Percentiles rank a stretch among this genome's conserved stretches.
These are phyloP conservation scores for Aureobasidium sp. DNA, from an alignment of 2,329 filamentous ascomycete species.

Conservation along the genomic window DNA sequence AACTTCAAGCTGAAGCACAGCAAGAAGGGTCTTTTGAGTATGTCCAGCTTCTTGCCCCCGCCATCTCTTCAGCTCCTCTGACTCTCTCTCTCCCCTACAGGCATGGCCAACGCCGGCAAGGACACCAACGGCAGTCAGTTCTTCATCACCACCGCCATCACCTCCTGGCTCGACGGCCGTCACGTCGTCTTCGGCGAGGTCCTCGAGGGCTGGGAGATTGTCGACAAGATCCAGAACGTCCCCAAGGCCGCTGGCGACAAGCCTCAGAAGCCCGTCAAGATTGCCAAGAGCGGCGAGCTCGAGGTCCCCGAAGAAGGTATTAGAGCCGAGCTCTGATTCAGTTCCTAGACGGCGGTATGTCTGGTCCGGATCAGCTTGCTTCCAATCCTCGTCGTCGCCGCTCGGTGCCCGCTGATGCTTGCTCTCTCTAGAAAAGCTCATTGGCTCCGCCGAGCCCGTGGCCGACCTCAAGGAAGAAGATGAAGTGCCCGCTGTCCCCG, in stretches of 20 bases:
- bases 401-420: constrained; percentile 16
- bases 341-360: constrained; percentile 25
- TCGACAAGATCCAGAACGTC: constrained; percentile 70
- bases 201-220: constrained; percentile 74
- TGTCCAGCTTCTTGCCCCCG: constrained; percentile 22
- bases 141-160: constrained; percentile 81
- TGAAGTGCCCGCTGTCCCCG: not conserved
- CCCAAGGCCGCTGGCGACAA: constrained; percentile 61
- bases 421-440: constrained; percentile 5
- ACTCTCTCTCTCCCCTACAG: constrained; percentile 30
- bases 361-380: constrained; percentile 24
- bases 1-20: constrained; percentile 93
- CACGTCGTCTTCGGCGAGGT: constrained; percentile 89
- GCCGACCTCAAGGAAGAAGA: constrained; percentile 9
- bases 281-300: constrained; percentile 77
- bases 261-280: constrained; percentile 63
- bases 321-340: constrained; percentile 73
- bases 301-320: constrained; percentile 86
- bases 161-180: constrained; percentile 72
- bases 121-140: constrained; percentile 87
- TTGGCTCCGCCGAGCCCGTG: constrained; percentile 12
- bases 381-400: constrained; percentile 14
- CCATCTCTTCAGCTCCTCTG: not conserved
- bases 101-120: constrained; percentile 53
- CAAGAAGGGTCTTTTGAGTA: constrained; percentile 72